phyloP scores from a whole-genome alignment of 345 rosid genomes.

The Cardamine resedifolia region DNA sequence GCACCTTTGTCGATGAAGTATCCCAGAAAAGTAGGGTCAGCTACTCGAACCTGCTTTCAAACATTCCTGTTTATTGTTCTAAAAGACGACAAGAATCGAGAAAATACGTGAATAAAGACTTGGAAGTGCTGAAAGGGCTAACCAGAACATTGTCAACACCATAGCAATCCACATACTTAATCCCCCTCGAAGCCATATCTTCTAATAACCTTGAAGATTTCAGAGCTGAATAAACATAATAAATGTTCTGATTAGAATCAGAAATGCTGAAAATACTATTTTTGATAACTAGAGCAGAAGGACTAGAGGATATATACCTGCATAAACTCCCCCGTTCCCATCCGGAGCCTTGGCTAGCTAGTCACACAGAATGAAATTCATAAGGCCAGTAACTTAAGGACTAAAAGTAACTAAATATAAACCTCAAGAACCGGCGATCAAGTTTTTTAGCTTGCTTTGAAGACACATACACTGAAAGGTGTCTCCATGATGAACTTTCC shows the following conservation, averaged over 20 bases:
- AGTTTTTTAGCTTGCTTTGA: slow-evolving; percentile 11
- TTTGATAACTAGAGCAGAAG: slow-evolving; percentile 3
- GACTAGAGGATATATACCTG: slow-evolving; percentile 49
- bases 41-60: slow-evolving; percentile 87
- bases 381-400: neutral
- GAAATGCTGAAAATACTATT: slow-evolving; percentile 7
- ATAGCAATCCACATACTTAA: slow-evolving; percentile 90
- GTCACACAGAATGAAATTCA: slow-evolving; percentile 32
- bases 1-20: slow-evolving; percentile 93
- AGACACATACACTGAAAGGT: slow-evolving; percentile 73
- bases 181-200: slow-evolving; percentile 85
- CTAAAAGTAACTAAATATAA: neutral
- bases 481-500: slow-evolving; percentile 95
- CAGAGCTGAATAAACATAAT: slow-evolving; percentile 54
- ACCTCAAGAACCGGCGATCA: neutral
- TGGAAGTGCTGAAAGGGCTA: slow-evolving; percentile 33
- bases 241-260: slow-evolving; percentile 28
- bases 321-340: slow-evolving; percentile 96
- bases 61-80: slow-evolving; percentile 13
- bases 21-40: slow-evolving; percentile 96
- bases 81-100: neutral
- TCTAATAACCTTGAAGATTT: slow-evolving; percentile 76
- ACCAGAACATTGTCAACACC: slow-evolving; percentile 98
- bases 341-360: slow-evolving; percentile 98
- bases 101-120: neutral